A percentile compares a stretch with the other conserved stretches of the same genome.
Evolutionary conservation across 805 yeast genomes (phyloP).

Genomic region (Candida parachauliodes): DNA sequence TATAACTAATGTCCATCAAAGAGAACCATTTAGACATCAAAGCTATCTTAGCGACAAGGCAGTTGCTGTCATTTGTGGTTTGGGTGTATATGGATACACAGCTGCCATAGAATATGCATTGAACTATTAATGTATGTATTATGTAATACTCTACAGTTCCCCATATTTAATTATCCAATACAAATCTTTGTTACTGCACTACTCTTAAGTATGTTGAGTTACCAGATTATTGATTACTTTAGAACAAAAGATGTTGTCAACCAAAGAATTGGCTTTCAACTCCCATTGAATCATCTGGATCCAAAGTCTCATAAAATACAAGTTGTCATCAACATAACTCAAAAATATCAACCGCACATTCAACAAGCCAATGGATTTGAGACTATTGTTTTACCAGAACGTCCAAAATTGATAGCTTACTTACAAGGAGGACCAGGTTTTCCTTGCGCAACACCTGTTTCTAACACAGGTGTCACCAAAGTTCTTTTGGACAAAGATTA

Average conservation of each 20-base stretch:
- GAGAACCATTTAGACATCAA: slow-evolving; percentile 50
- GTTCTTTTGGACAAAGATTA: slow-evolving; percentile 38
- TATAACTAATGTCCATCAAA: slow-evolving; percentile 48
- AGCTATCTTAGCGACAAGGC: slow-evolving; percentile 48
- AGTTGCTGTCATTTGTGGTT: slow-evolving; percentile 24
- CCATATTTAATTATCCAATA: no score
- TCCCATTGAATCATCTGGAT: slow-evolving; percentile 19
- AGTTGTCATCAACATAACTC: slow-evolving; percentile 32
- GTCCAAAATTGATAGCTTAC: slow-evolving; percentile 36
- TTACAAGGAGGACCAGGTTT: slow-evolving; percentile 59
- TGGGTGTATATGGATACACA: slow-evolving; percentile 41
- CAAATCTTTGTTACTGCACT: no score
- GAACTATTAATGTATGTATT: slow-evolving; percentile 26
- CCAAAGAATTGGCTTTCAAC: slow-evolving; percentile 18
- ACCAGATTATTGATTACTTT: slow-evolving; percentile 20
- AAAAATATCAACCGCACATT: slow-evolving; percentile 19
- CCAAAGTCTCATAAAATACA: slow-evolving; percentile 10
- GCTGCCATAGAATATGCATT: slow-evolving; percentile 39
- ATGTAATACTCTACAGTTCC: no score
- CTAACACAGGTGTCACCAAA: slow-evolving; percentile 34
- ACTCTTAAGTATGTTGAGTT: slow-evolving; percentile 5
- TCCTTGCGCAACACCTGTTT: slow-evolving; percentile 37
- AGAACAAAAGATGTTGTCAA: slow-evolving; percentile 17
- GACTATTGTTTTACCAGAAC: slow-evolving; percentile 20
- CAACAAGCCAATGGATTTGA: slow-evolving; percentile 13